These are phyloP conservation scores for Termitomyces sp. DNA, from an alignment of 768 basidiomycete species.

Conservation along the genomic window DNA sequence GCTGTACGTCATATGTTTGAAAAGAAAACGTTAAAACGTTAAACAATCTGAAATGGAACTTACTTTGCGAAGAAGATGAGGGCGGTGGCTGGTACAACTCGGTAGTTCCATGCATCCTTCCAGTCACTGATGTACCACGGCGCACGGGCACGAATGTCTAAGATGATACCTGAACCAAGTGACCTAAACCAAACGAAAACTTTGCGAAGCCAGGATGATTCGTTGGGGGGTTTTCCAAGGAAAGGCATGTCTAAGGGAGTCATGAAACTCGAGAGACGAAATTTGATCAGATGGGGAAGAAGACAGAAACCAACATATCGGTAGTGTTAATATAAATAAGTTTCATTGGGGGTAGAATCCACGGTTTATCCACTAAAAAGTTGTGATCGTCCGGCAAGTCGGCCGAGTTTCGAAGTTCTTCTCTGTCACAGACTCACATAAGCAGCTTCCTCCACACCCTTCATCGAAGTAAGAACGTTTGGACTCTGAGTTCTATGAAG, in stretches of 20 bases:
- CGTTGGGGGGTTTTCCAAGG: not conserved
- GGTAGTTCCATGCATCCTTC: constrained; percentile 89
- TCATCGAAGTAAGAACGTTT: too few relatives aligned
- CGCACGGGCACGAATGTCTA: constrained; percentile 62
- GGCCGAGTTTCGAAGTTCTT: not conserved
- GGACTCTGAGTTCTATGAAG: not conserved
- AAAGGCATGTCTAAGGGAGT: not conserved
- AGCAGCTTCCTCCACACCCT: not conserved
- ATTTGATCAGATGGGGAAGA: not conserved
- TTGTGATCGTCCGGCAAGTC: not conserved
- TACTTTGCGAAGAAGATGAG: constrained; percentile 86
- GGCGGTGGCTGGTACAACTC: constrained; percentile 81
- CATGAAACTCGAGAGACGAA: not conserved
- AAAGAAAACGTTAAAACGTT: not conserved
- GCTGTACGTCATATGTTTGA: constrained; percentile 25
- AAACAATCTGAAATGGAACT: constrained; percentile 15
- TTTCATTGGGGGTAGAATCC: too few relatives aligned
- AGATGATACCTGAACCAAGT: constrained; percentile 56
- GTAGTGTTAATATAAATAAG: not conserved
- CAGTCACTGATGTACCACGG: constrained; percentile 87
- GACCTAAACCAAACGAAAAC: constrained; percentile 20
- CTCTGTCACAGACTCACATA: not conserved
- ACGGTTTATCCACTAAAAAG: too few relatives aligned
- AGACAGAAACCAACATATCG: not conserved
- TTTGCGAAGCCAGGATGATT: not conserved